A percentile compares a stretch with the other conserved stretches of the same genome.
phyloP scores from a whole-genome alignment of 139 green algal species.

The Ostreobium quekettii region DNA sequence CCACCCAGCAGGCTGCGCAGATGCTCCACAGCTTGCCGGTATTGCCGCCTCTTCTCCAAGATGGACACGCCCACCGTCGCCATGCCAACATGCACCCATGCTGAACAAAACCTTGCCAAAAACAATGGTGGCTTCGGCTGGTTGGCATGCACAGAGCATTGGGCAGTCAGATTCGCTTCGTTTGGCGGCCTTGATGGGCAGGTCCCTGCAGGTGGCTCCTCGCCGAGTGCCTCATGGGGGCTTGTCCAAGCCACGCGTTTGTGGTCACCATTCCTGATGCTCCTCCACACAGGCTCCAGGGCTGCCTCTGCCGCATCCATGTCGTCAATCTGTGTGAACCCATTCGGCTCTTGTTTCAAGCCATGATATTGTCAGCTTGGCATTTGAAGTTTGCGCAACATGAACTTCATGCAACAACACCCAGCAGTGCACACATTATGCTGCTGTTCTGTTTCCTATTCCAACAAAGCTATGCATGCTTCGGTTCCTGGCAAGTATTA shows the following conservation, averaged over 20 bases:
- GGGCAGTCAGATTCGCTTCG: not conserved
- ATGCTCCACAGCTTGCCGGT: constrained; percentile 43
- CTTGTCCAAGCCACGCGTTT: constrained; percentile 18
- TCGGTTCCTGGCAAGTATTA: too few relatives aligned
- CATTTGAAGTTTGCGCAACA: not conserved
- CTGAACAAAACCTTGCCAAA: constrained; percentile 48
- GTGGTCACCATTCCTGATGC: constrained; percentile 23
- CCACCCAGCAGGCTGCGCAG: constrained; percentile 65
- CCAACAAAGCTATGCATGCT: not conserved
- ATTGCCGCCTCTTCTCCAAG: constrained; percentile 57
- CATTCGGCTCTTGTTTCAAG: not conserved
- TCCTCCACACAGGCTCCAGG: constrained; percentile 27
- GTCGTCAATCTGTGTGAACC: not conserved
- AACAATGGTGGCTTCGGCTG: constrained; percentile 37
- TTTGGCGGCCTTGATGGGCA: not conserved
- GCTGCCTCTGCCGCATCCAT: not conserved
- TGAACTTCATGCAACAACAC: not conserved
- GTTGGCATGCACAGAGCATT: too few relatives aligned
- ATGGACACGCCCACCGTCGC: constrained; percentile 59
- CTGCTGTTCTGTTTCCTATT: not conserved
- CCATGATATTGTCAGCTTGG: not conserved
- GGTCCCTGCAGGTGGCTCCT: not conserved
- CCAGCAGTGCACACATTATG: not conserved
- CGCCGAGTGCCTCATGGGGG: too few relatives aligned
- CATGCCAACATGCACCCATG: constrained; percentile 64